These are phyloP conservation scores for Ceratocystis harringtonii DNA, from an alignment of 2,329 filamentous ascomycete species.

Conservation along the genomic window DNA sequence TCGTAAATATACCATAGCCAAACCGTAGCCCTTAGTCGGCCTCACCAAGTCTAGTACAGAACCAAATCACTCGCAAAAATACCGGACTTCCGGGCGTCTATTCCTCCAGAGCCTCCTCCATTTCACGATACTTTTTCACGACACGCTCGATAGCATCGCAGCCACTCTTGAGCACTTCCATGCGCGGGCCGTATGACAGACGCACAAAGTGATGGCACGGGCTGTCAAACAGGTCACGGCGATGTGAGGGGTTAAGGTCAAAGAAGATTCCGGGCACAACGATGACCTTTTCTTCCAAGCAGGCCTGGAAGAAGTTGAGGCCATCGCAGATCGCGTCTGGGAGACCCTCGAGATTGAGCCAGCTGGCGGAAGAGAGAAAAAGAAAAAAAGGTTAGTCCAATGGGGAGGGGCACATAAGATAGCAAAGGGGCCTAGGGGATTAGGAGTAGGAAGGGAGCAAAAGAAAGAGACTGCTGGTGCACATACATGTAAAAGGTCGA, in stretches of 20 bases:
- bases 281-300: conserved; percentile 85
- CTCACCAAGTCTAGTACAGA: not conserved
- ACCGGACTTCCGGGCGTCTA: not conserved
- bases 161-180: conserved; percentile 64
- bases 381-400: not conserved
- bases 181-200: conserved; percentile 68
- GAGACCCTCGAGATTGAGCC: conserved; percentile 49
- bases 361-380: conserved; percentile 21
- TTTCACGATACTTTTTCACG: conserved; percentile 46
- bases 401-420: too few relatives aligned
- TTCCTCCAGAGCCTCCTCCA: conserved; percentile 17
- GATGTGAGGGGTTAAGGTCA: conserved; percentile 78
- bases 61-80: not conserved
- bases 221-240: conserved; percentile 82
- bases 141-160: conserved; percentile 76
- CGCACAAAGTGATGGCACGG: conserved; percentile 88
- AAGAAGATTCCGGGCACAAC: conserved; percentile 98
- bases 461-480: not conserved
- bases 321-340: conserved; percentile 79
- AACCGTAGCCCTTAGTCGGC: not conserved
- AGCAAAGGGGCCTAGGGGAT: too few relatives aligned
- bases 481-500: conserved; percentile 83
- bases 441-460: too few relatives aligned
- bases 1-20: not conserved
- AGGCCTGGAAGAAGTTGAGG: conserved; percentile 92